Evolutionary conservation across 1,139 yeast species (phyloP).

Genomic region (Geotrichum klebahnii): DNA sequence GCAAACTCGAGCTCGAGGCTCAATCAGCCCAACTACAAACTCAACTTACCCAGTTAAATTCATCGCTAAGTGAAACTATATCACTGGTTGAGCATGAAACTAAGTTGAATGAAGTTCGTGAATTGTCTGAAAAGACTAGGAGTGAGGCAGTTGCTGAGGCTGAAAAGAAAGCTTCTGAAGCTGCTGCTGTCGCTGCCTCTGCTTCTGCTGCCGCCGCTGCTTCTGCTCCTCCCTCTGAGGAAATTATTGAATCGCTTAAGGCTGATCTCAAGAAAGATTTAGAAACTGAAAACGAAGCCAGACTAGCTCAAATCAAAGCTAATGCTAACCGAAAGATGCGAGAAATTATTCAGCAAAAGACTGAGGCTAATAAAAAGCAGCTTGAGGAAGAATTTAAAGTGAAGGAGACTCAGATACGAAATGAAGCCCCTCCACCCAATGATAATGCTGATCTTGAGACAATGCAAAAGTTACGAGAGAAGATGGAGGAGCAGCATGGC

Average conservation of each 20-base stretch:
- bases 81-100: conserved; percentile 18
- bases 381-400: conserved; percentile 13
- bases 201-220: background rate
- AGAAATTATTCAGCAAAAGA: conserved; percentile 5
- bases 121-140: conserved; percentile 9
- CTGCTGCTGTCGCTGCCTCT: conserved; percentile 10
- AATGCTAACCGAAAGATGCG: conserved; percentile 4
- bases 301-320: conserved; percentile 12
- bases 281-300: conserved; percentile 12
- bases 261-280: conserved; percentile 8
- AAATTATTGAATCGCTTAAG: background rate
- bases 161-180: conserved; percentile 8
- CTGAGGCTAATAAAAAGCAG: conserved; percentile 2
- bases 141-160: conserved; percentile 9
- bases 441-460: conserved; percentile 1
- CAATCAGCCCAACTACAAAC: conserved; percentile 14
- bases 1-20: conserved; percentile 19
- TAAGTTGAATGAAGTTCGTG: conserved; percentile 16
- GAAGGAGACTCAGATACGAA: conserved; percentile 6
- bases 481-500: conserved; percentile 18
- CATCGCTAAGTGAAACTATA: background rate
- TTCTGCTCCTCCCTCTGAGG: conserved; percentile 10
- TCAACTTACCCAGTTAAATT: conserved; percentile 17
- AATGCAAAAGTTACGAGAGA: conserved; percentile 14
- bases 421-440: background rate